phyloP scores from a whole-genome alignment of 805 yeast genomes.

The Starmerella gropengiesseri region DNA sequence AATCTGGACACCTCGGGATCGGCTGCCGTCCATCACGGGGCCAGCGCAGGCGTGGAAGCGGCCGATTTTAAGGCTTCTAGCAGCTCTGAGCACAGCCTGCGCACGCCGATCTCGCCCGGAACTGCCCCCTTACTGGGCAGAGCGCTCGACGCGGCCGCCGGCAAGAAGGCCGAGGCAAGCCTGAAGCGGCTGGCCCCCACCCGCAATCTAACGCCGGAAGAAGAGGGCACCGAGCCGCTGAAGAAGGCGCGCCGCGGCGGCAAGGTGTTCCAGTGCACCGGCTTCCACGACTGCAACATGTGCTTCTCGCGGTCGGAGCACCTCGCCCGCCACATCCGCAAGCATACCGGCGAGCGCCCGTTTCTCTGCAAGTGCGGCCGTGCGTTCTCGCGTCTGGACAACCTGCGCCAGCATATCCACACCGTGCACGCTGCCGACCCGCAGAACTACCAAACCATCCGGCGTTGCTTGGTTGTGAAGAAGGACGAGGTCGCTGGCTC shows the following conservation, averaged over 20 bases:
- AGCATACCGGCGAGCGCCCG: slow-evolving; percentile 92
- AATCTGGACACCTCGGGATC: no score
- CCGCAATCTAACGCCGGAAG: no score
- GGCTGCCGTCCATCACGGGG: no score
- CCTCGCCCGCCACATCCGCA: slow-evolving; percentile 80
- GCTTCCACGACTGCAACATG: slow-evolving; percentile 79
- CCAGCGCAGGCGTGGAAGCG: no score
- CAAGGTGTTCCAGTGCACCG: slow-evolving; percentile 67
- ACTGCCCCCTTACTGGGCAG: no score
- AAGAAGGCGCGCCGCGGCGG: slow-evolving; percentile 25
- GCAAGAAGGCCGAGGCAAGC: no score
- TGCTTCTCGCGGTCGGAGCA: slow-evolving; percentile 86
- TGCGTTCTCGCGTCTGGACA: slow-evolving; percentile 73
- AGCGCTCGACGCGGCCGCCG: no score
- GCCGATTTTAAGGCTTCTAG: no score
- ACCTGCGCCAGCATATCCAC: slow-evolving; percentile 81
- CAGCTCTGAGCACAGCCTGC: no score
- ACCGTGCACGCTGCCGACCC: slow-evolving; percentile 58
- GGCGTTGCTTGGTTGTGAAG: slow-evolving; percentile 7
- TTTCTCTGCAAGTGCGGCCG: slow-evolving; percentile 73
- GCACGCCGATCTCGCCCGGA: no score
- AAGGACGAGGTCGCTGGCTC: background rate
- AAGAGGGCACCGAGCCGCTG: no score
- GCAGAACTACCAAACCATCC: slow-evolving; percentile 22
- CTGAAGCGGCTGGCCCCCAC: no score